Base-by-base conservation (phyloP, 306 rosid species). In the Cicer judaicum region DNA sequence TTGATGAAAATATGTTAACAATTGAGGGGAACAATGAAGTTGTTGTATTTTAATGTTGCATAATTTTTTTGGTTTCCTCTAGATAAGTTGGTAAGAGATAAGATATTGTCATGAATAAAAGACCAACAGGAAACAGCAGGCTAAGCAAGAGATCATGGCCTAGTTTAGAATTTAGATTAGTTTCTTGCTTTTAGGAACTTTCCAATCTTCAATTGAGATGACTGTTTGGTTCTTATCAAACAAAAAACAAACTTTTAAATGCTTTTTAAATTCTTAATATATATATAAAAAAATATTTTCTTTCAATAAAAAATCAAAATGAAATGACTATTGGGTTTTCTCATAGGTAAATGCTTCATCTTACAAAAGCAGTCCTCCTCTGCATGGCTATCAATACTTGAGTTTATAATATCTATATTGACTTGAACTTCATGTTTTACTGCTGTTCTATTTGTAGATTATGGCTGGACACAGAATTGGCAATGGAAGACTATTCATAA, bases 381-480 rank as follows among this genome's bases (percentile, higher is more conserved):
- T 46, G 14, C n/a, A 46, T 46, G 50, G 49, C 49, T 44, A 10
- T 44, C 49, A 12, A 44, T 9, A 44, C 5, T 9, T 3, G 48
- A 44, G 49, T 44, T 44, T 44, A 44, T 10, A 44, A 44, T 44
- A 44, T 44, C 49, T 44, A 44, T 44, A 10, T 44, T 10, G 24
- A 34, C 41, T 60, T 60, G 61, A 73, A 60, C 34, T 47, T 29
- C 72, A 61, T 36, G 8, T 12, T 73, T 44, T 44, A 10, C 14
- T 70, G 40, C n/a, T 19, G 21, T 40, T 52, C 41, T 42, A 44
- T 44, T 44, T 16, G 6, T 6, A 52, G 49, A 44, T 15, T 14
- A 15, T 44, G 49, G 57, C 24, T 52, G 57, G 34, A 44, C 13
- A 10, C 36, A 29, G 15, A 49, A 49, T 24, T 38, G 16, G 61